Conservation (phyloP, 2,329 filamentous ascomycete species). For the Arthrinium phaeospermum region DNA sequence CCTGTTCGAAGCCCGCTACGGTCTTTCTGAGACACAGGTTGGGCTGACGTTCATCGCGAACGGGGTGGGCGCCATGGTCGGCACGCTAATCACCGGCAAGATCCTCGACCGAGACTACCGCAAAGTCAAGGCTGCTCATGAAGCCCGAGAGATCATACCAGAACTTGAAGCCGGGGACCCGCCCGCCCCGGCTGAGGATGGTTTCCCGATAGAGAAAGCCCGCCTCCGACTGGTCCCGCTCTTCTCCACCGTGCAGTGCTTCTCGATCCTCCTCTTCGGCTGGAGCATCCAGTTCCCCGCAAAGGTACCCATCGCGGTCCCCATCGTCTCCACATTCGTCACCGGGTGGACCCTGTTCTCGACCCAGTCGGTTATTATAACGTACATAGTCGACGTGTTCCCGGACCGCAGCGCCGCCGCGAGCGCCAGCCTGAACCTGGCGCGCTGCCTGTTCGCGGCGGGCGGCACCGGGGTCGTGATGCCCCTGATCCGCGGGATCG, state of each 20-base stretch:
- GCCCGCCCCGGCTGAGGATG: neutral
- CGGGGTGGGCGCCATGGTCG: slow-evolving; percentile 59
- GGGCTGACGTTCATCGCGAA: slow-evolving; percentile 61
- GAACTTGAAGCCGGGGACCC: no score
- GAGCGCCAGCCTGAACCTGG: slow-evolving; percentile 49
- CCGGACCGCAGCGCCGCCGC: slow-evolving; percentile 55
- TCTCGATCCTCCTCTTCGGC: neutral
- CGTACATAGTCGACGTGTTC: slow-evolving; percentile 60
- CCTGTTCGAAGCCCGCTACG: slow-evolving; percentile 48
- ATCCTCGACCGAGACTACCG: slow-evolving; percentile 58
- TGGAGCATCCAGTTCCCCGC: neutral
- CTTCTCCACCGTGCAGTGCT: neutral
- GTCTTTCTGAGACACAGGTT: neutral
- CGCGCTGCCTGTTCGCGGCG: neutral
- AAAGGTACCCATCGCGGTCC: slow-evolving; percentile 52
- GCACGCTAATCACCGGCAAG: slow-evolving; percentile 56
- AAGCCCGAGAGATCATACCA: neutral
- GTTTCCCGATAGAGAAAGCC: neutral
- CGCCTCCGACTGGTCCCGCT: neutral
- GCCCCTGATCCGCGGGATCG: neutral
- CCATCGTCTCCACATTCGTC: slow-evolving; percentile 56
- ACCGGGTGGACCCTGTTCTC: slow-evolving; percentile 58
- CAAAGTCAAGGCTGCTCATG: slow-evolving; percentile 39
- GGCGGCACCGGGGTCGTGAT: neutral
- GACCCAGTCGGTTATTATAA: slow-evolving; percentile 54